phyloP scores from a whole-genome alignment of 2,329 filamentous ascomycete genomes.

The Ilyonectria sp. region DNA sequence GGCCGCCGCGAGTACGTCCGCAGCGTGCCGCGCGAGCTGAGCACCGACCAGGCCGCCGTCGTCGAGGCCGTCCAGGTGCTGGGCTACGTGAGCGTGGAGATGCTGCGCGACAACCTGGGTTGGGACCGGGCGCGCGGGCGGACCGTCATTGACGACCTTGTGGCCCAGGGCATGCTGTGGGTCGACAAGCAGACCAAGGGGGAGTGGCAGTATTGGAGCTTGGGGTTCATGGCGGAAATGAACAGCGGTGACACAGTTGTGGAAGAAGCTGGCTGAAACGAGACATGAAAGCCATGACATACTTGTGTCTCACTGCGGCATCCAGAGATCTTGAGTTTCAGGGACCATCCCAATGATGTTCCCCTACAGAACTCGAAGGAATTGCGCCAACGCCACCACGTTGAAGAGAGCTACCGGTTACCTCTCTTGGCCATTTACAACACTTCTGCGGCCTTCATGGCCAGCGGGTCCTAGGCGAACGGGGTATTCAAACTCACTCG shows the following conservation, averaged over 20 bases:
- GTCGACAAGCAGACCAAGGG: constrained; percentile 83
- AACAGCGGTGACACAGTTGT: constrained; percentile 36
- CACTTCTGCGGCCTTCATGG: background rate
- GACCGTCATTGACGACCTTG: constrained; percentile 91
- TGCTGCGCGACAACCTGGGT: constrained; percentile 87
- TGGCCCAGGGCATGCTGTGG: constrained; percentile 94
- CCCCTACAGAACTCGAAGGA: too few species aligned
- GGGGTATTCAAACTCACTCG: background rate
- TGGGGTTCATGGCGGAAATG: constrained; percentile 76
- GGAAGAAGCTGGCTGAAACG: constrained; percentile 38
- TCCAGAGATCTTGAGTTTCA: background rate
- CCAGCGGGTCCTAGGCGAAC: background rate
- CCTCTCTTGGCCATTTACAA: background rate
- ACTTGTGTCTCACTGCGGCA: background rate
- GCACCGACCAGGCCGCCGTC: constrained; percentile 92
- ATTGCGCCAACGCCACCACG: background rate
- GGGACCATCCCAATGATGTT: background rate
- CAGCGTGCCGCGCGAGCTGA: constrained; percentile 94
- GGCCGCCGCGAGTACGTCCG: constrained; percentile 90
- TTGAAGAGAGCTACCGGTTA: too few species aligned
- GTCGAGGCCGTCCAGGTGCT: constrained; percentile 92
- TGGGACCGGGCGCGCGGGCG: constrained; percentile 90
- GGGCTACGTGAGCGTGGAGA: constrained; percentile 90
- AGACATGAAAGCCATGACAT: background rate
- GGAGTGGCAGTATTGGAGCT: constrained; percentile 96